phyloP scores from a whole-genome alignment of 2,329 filamentous ascomycete genomes.

The Botrytis sinoallii region DNA sequence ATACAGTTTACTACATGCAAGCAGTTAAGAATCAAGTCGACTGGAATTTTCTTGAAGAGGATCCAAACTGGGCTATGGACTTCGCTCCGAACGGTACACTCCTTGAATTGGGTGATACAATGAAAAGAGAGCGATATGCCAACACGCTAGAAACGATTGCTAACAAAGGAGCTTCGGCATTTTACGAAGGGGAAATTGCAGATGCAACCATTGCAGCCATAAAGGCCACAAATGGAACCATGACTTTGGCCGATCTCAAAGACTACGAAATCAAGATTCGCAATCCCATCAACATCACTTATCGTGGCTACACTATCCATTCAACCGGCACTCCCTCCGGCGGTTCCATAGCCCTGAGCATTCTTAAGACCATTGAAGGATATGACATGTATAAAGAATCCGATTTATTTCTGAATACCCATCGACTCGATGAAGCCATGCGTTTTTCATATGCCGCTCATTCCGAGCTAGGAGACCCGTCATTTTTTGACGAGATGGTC shows the following conservation, averaged over 20 bases:
- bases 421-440: slow-evolving; percentile 84
- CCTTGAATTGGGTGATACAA: slow-evolving; percentile 57
- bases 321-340: slow-evolving; percentile 71
- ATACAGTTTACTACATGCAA: slow-evolving; percentile 72
- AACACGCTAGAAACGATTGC: slow-evolving; percentile 64
- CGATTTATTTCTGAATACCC: slow-evolving; percentile 62
- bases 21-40: slow-evolving; percentile 43
- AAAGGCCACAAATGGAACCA: slow-evolving; percentile 58
- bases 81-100: slow-evolving; percentile 65
- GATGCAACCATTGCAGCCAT: slow-evolving; percentile 59
- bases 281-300: slow-evolving; percentile 59
- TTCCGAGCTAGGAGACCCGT: slow-evolving; percentile 77
- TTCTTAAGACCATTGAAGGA: slow-evolving; percentile 79
- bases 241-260: slow-evolving; percentile 62
- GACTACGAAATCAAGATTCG: slow-evolving; percentile 66
- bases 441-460: slow-evolving; percentile 83
- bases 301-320: slow-evolving; percentile 68
- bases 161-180: slow-evolving; percentile 54
- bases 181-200: slow-evolving; percentile 61
- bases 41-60: slow-evolving; percentile 58
- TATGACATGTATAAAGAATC: slow-evolving; percentile 48
- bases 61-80: slow-evolving; percentile 64
- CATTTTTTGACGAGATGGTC: slow-evolving; percentile 62
- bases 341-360: slow-evolving; percentile 64
- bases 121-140: slow-evolving; percentile 64